These are phyloP conservation scores for Mycena epipterygia DNA, from an alignment of 768 basidiomycete genomes.

Conservation along the genomic window DNA sequence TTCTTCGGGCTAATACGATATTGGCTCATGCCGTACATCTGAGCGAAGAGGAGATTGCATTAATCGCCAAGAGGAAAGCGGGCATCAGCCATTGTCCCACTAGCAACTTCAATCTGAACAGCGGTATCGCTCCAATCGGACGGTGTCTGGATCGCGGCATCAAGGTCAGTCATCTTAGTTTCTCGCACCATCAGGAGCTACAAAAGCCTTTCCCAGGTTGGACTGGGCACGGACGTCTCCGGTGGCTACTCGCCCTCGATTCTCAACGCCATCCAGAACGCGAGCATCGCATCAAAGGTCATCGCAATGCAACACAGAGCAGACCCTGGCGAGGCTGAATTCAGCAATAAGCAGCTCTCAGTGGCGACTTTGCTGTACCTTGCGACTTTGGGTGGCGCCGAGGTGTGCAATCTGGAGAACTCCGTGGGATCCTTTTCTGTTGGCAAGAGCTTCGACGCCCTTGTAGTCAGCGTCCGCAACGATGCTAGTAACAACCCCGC, in stretches of 20 bases:
- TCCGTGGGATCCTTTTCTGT: conserved; percentile 81
- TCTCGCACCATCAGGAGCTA: neutral
- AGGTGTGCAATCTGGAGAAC: conserved; percentile 78
- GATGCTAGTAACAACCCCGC: conserved; percentile 71
- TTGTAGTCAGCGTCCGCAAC: conserved; percentile 73
- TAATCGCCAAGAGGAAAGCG: conserved; percentile 74
- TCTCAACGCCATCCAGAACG: conserved; percentile 78
- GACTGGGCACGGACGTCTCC: conserved; percentile 94
- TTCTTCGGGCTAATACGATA: conserved; percentile 85
- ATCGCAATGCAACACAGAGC: conserved; percentile 61
- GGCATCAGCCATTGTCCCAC: conserved; percentile 95
- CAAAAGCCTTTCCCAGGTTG: conserved; percentile 69
- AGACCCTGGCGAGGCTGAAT: conserved; percentile 39
- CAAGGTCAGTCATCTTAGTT: conserved; percentile 67
- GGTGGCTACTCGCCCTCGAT: conserved; percentile 91
- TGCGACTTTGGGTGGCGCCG: conserved; percentile 93
- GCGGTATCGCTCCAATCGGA: conserved; percentile 87
- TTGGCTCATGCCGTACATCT: conserved; percentile 92
- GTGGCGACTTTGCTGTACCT: conserved; percentile 87
- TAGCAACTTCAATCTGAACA: conserved; percentile 92
- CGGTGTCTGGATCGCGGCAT: conserved; percentile 85
- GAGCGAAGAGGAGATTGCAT: conserved; percentile 75
- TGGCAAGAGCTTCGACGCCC: conserved; percentile 93
- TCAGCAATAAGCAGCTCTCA: conserved; percentile 74
- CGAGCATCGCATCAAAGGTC: conserved; percentile 86